A percentile compares a stretch with the other conserved stretches of the same genome.
These are phyloP conservation scores for Arthrobotrys pseudoclavata DNA, from an alignment of 2,329 filamentous ascomycete genomes.

Conservation along the genomic window DNA sequence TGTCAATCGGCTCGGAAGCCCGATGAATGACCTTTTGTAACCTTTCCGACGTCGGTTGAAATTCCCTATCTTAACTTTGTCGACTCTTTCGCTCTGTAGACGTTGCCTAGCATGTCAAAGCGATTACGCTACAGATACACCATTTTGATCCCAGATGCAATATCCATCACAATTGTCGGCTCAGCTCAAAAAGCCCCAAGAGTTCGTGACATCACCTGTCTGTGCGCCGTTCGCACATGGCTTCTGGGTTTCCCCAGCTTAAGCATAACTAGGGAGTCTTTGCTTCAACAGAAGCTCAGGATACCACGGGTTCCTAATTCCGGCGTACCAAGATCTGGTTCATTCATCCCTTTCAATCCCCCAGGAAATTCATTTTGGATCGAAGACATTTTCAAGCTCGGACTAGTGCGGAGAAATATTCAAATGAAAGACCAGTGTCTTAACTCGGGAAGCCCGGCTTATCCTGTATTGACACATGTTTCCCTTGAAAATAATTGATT, in stretches of 20 bases:
- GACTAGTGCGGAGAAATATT: conserved; percentile 26
- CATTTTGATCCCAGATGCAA: conserved; percentile 9
- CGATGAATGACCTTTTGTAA: background rate
- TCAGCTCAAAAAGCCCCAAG: background rate
- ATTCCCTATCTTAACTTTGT: conserved; percentile 8
- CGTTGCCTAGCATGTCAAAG: background rate
- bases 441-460: conserved; percentile 12
- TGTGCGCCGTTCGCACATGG: conserved; percentile 34
- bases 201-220: conserved; percentile 37
- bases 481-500: background rate
- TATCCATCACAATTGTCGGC: conserved; percentile 8
- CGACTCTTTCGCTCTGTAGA: background rate
- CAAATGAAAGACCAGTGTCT: conserved; percentile 12
- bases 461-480: conserved; percentile 22
- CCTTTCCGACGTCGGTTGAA: conserved; percentile 10
- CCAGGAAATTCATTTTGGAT: conserved; percentile 9
- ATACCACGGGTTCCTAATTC: conserved; percentile 25
- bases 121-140: conserved; percentile 34
- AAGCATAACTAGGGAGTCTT: background rate
- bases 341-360: conserved; percentile 9
- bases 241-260: conserved; percentile 24
- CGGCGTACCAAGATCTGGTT: conserved; percentile 30
- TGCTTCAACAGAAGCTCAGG: conserved; percentile 13
- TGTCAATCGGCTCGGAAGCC: conserved; percentile 10
- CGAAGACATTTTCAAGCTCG: conserved; percentile 26